A percentile compares a stretch with the other conserved stretches of the same genome.
phyloP scores from a whole-genome alignment of 2,329 filamentous ascomycete species.

The Exophiala xenobiotica region DNA sequence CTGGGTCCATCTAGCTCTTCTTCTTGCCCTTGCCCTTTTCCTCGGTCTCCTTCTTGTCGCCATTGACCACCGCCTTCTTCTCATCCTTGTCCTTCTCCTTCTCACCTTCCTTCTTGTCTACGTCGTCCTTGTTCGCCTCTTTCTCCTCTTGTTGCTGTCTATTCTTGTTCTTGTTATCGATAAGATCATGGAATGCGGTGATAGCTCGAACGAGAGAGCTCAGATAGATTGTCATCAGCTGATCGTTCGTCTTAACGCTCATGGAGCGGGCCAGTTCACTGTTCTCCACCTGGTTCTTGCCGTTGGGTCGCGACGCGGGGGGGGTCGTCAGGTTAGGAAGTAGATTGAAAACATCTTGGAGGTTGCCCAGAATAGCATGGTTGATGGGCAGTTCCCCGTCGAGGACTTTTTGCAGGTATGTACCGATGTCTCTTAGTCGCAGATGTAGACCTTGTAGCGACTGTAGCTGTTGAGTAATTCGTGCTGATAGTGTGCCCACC shows the following conservation, averaged over 20 bases:
- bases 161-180: slow-evolving; percentile 99
- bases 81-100: slow-evolving; percentile 58
- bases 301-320: slow-evolving; percentile 58
- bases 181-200: slow-evolving; percentile 97
- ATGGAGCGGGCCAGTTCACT: slow-evolving; percentile 91
- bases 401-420: slow-evolving; percentile 93
- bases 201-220: slow-evolving; percentile 96
- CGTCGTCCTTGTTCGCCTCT: slow-evolving; percentile 73
- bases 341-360: slow-evolving; percentile 99
- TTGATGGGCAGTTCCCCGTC: slow-evolving; percentile 92
- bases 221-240: slow-evolving; percentile 97
- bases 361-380: slow-evolving; percentile 92
- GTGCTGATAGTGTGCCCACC: slow-evolving; percentile 91
- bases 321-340: slow-evolving; percentile 92
- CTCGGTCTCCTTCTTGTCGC: slow-evolving; percentile 57
- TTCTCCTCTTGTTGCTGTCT: slow-evolving; percentile 95
- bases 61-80: slow-evolving; percentile 54
- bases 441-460: slow-evolving; percentile 94
- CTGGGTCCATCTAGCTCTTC: slow-evolving; percentile 49
- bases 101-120: slow-evolving; percentile 60
- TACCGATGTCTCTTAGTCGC: slow-evolving; percentile 89
- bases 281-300: slow-evolving; percentile 60
- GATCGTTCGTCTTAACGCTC: slow-evolving; percentile 99
- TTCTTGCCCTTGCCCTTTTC: slow-evolving; percentile 55
- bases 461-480: slow-evolving; percentile 96